A percentile compares a stretch with the other conserved stretches of the same genome.
phyloP scores from a whole-genome alignment of 164 flowering plant genomes.

The Nelumbo lutea region DNA sequence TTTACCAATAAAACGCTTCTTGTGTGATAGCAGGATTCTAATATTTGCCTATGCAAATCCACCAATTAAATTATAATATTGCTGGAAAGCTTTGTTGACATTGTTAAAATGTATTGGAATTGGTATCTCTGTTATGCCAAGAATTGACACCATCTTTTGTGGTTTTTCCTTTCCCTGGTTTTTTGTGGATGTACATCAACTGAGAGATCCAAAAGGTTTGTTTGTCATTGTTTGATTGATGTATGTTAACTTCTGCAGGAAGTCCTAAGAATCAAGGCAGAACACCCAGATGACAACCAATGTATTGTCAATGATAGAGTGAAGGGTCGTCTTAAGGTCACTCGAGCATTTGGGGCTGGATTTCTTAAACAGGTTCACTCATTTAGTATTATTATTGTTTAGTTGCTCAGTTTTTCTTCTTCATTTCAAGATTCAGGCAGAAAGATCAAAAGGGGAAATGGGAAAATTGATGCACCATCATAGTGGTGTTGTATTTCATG shows the following conservation, averaged over 20 bases:
- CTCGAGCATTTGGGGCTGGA: constrained; percentile 99
- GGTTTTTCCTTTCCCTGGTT: not conserved
- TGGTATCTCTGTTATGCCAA: no score
- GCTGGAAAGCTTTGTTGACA: no score
- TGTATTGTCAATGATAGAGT: constrained; percentile 97
- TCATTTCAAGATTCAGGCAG: not conserved
- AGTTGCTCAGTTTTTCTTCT: no score
- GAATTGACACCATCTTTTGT: no score
- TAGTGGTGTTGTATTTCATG: no score
- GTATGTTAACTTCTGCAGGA: constrained; percentile 48
- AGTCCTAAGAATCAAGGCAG: constrained; percentile 82
- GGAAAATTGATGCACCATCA: no score
- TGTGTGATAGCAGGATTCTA: no score
- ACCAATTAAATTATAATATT: no score
- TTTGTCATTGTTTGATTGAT: not conserved
- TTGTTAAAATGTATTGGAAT: no score
- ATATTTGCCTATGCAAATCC: no score
- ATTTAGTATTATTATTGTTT: not conserved
- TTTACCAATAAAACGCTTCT: no score
- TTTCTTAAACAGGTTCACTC: constrained; percentile 79
- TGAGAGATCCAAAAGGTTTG: not conserved
- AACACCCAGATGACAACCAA: constrained; percentile 92
- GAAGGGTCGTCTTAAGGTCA: constrained; percentile 96
- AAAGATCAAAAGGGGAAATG: no score
- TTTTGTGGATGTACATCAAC: not conserved